Evolutionary conservation across 1,139 yeast species (phyloP).

Genomic region (Pichia sp.): DNA sequence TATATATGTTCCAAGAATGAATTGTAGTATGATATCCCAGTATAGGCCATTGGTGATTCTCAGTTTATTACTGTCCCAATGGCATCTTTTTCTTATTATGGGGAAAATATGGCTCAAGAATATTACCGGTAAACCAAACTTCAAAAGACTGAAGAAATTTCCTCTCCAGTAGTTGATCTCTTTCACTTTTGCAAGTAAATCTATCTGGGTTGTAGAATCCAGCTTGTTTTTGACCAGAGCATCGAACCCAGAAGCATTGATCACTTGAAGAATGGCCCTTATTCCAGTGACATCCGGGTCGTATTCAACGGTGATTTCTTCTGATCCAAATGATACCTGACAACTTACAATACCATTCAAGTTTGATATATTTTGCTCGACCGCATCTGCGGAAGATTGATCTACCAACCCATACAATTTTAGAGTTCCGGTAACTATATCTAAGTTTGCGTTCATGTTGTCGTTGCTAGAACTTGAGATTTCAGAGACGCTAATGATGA

Average conservation of each 20-base stretch:
- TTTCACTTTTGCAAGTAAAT: conserved; percentile 59
- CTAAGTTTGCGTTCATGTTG: conserved; percentile 14
- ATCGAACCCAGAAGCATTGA: conserved; percentile 47
- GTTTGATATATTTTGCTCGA: conserved; percentile 41
- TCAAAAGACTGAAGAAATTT: conserved; percentile 47
- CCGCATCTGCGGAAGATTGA: conserved; percentile 50
- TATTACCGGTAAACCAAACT: conserved; percentile 62
- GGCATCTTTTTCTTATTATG: conserved; percentile 24
- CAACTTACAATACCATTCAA: conserved; percentile 45
- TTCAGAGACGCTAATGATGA: conserved; percentile 32
- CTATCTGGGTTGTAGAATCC: conserved; percentile 59
- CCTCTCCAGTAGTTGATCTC: conserved; percentile 70
- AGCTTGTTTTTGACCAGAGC: conserved; percentile 39
- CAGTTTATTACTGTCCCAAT: conserved; percentile 9
- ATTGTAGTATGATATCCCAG: conserved; percentile 57
- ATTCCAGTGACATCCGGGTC: conserved; percentile 48
- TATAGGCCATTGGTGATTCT: conserved; percentile 43
- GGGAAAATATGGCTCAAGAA: conserved; percentile 49
- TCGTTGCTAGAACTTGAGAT: conserved; percentile 35
- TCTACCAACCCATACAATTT: conserved; percentile 59
- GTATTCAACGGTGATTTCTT: conserved; percentile 44
- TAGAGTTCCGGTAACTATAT: conserved; percentile 25
- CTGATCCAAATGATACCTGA: conserved; percentile 37
- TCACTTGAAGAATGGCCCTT: conserved; percentile 48
- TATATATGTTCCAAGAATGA: conserved; percentile 58